These are phyloP conservation scores for Fusarium coicis DNA, from an alignment of 2,329 filamentous ascomycete species.

Conservation along the genomic window DNA sequence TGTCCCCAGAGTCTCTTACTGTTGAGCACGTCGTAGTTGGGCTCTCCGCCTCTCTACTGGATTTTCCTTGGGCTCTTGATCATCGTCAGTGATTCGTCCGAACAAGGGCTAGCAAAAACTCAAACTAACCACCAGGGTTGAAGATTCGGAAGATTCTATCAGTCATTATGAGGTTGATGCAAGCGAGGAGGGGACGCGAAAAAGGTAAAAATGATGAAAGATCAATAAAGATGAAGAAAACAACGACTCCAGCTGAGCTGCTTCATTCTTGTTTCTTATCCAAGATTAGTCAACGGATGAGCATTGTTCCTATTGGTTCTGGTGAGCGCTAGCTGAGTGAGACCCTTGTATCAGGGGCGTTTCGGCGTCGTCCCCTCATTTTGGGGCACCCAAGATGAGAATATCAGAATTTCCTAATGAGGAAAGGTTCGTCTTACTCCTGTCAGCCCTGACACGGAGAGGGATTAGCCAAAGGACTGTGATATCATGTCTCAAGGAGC, in stretches of 20 bases:
- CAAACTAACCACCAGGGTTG: conserved; percentile 44
- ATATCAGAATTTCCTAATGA: conserved; percentile 13
- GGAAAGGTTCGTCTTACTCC: neutral
- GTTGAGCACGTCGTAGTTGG: conserved; percentile 27
- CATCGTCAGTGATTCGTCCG: neutral
- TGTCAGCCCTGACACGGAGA: neutral
- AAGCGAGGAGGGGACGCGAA: neutral
- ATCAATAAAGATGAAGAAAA: neutral
- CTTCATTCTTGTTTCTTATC: neutral
- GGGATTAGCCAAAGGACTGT: too few species aligned
- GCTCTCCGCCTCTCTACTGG: conserved; percentile 25
- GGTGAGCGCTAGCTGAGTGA: neutral
- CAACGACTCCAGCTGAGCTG: neutral
- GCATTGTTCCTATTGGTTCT: neutral
- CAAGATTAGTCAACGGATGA: conserved; percentile 12
- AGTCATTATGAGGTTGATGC: conserved; percentile 12
- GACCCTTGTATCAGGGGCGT: conserved; percentile 7
- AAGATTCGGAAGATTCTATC: conserved; percentile 49
- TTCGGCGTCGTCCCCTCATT: neutral
- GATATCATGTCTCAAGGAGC: neutral
- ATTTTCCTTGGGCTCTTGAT: conserved; percentile 25
- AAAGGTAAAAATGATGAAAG: conserved; percentile 9
- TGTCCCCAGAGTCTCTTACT: neutral
- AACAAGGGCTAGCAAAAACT: neutral
- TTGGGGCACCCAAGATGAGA: conserved; percentile 4